Evolutionary conservation across 202 grass and related monocot species (phyloP).

Genomic region (Carex sylvatica): DNA sequence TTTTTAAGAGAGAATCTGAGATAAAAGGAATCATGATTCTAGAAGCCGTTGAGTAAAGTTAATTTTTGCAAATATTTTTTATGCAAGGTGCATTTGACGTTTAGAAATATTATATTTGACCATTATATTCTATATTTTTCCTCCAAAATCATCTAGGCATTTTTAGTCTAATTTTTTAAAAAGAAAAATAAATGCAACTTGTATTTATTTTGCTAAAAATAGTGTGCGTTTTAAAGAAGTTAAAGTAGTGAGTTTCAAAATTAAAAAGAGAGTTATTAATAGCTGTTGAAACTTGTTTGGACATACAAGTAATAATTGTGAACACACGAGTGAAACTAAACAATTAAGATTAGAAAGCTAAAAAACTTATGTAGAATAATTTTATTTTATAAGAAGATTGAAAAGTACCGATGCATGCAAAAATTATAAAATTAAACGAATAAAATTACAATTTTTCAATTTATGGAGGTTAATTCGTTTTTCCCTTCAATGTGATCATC

Average conservation of each 20-base stretch:
- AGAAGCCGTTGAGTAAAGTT: constrained; percentile 5
- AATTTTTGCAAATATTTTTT: background rate
- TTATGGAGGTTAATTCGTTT: no score
- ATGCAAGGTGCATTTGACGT: background rate
- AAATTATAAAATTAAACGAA: no score
- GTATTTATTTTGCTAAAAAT: background rate
- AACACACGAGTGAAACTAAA: background rate
- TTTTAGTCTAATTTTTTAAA: background rate
- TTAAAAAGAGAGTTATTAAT: background rate
- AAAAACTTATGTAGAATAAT: no score
- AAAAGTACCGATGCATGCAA: no score
- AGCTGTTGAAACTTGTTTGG: background rate
- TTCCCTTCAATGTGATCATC: no score
- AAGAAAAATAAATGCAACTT: background rate
- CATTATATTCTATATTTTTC: background rate
- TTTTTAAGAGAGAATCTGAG: constrained; percentile 3
- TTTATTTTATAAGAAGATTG: no score
- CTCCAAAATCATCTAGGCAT: background rate
- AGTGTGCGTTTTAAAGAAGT: background rate
- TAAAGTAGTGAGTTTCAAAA: background rate
- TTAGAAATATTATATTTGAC: background rate
- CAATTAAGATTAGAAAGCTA: no score
- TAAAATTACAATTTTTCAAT: no score
- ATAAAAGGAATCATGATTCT: constrained; percentile 1
- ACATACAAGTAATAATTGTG: background rate